A percentile compares a stretch with the other conserved stretches of the same genome.
Conservation (phyloP, 495 filamentous ascomycete genomes). For the Hyphodiscus hymeniophilus region DNA sequence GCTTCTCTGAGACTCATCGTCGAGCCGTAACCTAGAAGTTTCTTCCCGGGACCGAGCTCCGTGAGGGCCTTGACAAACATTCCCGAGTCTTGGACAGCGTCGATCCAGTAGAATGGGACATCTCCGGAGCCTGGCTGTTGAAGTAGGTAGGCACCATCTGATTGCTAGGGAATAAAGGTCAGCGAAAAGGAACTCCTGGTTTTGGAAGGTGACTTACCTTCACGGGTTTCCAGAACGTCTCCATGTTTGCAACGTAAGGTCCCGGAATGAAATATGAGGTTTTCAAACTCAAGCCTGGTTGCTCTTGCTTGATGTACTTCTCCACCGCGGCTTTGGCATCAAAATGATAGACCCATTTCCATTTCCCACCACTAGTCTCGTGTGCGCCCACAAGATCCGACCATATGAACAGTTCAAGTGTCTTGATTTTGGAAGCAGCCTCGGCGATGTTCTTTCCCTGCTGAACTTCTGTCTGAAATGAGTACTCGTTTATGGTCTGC, state of each 20-base stretch:
- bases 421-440: constrained; percentile 23
- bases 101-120: no score
- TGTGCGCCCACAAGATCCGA: constrained; percentile 26
- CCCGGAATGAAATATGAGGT: constrained; percentile 7
- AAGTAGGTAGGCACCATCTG: no score
- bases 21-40: no score
- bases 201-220: no score
- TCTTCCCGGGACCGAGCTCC: no score
- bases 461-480: neutral
- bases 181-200: no score
- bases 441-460: constrained; percentile 32
- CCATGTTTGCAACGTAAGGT: constrained; percentile 10
- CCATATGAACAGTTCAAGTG: constrained; percentile 35
- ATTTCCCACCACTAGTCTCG: constrained; percentile 25
- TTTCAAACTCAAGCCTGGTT: constrained; percentile 9
- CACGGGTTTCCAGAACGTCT: no score
- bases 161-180: no score
- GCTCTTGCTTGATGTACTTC: constrained; percentile 8
- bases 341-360: constrained; percentile 29
- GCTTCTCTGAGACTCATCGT: no score
- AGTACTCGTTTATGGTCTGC: constrained; percentile 18
- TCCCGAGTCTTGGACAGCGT: no score
- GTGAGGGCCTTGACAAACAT: no score
- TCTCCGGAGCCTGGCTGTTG: no score
- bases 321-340: constrained; percentile 15